phyloP scores from a whole-genome alignment of 306 rosid species.

The Acacia crassicarpa region DNA sequence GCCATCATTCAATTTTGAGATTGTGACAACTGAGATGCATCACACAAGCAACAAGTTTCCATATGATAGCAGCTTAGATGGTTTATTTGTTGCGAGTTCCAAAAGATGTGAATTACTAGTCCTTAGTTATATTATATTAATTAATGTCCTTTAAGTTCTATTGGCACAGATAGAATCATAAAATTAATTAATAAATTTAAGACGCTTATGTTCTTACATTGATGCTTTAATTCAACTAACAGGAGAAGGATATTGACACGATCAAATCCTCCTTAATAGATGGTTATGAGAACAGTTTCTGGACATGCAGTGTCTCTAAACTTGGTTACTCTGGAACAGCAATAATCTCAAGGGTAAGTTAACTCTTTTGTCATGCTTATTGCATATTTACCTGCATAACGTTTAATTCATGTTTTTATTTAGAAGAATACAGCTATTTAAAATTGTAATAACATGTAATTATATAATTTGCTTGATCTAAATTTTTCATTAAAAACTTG shows the following conservation, averaged over 20 bases:
- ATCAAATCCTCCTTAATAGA: slow-evolving; percentile 59
- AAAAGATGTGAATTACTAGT: slow-evolving; percentile 14
- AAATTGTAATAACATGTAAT: not conserved
- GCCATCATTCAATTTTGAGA: not conserved
- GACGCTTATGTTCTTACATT: slow-evolving; percentile 16
- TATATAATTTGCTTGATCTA: not conserved
- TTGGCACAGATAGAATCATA: slow-evolving; percentile 10
- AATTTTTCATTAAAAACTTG: not conserved
- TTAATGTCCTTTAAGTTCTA: slow-evolving; percentile 9
- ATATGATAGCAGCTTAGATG: not conserved
- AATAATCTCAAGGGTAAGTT: slow-evolving; percentile 79
- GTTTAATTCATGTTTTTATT: slow-evolving; percentile 6
- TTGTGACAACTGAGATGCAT: not conserved
- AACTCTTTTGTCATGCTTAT: slow-evolving; percentile 12
- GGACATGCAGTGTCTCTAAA: slow-evolving; percentile 90
- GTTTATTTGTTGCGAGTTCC: not conserved
- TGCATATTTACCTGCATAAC: not conserved
- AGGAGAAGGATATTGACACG: slow-evolving; percentile 79
- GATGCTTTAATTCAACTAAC: slow-evolving; percentile 34
- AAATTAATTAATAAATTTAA: slow-evolving; percentile 2
- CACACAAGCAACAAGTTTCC: not conserved
- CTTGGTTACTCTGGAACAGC: slow-evolving; percentile 97
- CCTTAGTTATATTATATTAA: not conserved
- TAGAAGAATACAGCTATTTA: slow-evolving; percentile 1
- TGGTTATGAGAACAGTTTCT: slow-evolving; percentile 82